These are phyloP conservation scores for Aspergillus sclerotiicarbonarius DNA, from an alignment of 495 filamentous ascomycete genomes.

Conservation along the genomic window DNA sequence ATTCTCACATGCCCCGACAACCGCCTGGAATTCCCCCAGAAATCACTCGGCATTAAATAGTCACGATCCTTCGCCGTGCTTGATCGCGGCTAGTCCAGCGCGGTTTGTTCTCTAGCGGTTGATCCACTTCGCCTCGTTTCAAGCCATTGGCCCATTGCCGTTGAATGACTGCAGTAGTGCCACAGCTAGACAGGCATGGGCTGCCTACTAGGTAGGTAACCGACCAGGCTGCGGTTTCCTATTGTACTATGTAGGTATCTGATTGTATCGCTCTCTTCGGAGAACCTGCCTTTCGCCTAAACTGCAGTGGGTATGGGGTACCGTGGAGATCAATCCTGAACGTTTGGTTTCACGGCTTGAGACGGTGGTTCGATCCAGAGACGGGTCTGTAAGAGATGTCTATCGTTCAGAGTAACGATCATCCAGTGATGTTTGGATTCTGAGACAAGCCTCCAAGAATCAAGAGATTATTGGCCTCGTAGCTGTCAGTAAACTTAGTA, in stretches of 20 bases:
- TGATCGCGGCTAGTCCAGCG: conserved; percentile 11
- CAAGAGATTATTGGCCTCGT: neutral
- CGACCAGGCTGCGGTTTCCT: neutral
- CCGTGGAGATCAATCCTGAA: neutral
- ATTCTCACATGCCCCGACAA: conserved; percentile 6
- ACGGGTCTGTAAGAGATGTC: neutral
- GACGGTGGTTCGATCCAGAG: neutral
- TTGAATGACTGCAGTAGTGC: conserved; percentile 5
- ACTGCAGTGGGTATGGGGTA: neutral
- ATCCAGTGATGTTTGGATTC: neutral
- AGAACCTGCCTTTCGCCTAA: conserved; percentile 4
- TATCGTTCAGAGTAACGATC: neutral
- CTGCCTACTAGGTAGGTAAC: neutral
- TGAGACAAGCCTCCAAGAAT: neutral
- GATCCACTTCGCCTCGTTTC: conserved; percentile 1
- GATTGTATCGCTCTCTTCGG: neutral
- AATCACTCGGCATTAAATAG: neutral
- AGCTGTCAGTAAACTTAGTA: conserved; percentile 1
- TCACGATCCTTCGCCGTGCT: conserved; percentile 7
- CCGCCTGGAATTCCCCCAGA: neutral
- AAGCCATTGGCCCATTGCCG: conserved; percentile 3
- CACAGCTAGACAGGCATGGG: conserved; percentile 1
- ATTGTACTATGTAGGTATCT: neutral
- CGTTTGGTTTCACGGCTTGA: neutral
- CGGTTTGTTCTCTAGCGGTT: conserved; percentile 9